These are phyloP conservation scores for Cladosporium colombiae DNA, from an alignment of 2,329 filamentous ascomycete species.

Conservation along the genomic window DNA sequence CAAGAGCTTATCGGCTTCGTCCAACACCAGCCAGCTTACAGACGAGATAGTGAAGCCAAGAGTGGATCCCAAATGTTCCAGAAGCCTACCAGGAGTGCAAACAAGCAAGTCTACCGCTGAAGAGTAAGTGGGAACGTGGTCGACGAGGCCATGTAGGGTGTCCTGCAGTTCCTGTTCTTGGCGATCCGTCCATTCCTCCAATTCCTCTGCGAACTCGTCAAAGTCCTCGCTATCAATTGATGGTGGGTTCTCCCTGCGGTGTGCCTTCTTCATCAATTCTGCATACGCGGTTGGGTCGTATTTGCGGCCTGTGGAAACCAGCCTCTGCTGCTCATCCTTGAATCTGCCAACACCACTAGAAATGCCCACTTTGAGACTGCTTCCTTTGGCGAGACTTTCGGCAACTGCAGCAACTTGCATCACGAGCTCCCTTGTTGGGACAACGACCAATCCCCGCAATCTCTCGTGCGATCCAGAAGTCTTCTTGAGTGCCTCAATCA, in stretches of 20 bases:
- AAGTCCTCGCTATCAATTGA: constrained; percentile 41
- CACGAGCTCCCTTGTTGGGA: constrained; percentile 76
- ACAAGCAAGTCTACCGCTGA: constrained; percentile 86
- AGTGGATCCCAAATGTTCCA: constrained; percentile 86
- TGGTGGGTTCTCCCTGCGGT: constrained; percentile 37
- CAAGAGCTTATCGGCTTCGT: constrained; percentile 89
- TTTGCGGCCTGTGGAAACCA: constrained; percentile 58
- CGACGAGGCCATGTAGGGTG: constrained; percentile 49
- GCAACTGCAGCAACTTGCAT: constrained; percentile 74
- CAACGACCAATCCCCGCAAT: constrained; percentile 77
- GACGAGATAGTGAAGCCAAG: constrained; percentile 76
- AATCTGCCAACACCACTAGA: constrained; percentile 81
- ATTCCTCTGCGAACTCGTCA: constrained; percentile 27
- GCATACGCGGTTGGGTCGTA: constrained; percentile 67
- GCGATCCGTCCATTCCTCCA: constrained; percentile 21
- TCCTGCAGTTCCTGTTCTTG: constrained; percentile 39
- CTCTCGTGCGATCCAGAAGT: constrained; percentile 58
- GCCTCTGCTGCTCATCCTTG: constrained; percentile 60
- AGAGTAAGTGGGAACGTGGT: constrained; percentile 64
- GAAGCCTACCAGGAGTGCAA: constrained; percentile 86
- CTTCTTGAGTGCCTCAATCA: constrained; percentile 73
- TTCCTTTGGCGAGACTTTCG: constrained; percentile 73
- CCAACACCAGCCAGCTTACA: constrained; percentile 85
- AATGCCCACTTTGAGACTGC: constrained; percentile 74
- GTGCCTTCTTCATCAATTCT: constrained; percentile 45